These are phyloP conservation scores for Daldinia caldariorum DNA, from an alignment of 495 filamentous ascomycete genomes.

Conservation along the genomic window DNA sequence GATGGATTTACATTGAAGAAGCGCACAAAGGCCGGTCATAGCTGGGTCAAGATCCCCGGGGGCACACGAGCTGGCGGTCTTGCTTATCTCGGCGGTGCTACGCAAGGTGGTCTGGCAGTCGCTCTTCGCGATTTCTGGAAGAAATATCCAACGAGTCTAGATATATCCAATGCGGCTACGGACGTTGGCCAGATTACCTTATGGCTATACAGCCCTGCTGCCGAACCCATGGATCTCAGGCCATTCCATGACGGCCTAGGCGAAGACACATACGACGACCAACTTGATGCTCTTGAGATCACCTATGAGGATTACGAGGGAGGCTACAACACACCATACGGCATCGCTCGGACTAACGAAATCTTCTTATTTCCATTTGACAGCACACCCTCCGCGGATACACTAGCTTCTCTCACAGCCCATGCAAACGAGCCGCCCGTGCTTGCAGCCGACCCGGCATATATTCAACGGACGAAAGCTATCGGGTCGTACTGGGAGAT, in stretches of 20 bases:
- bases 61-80: constrained; percentile 57
- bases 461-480: constrained; percentile 55
- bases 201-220: constrained; percentile 62
- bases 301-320: constrained; percentile 65
- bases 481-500: constrained; percentile 56
- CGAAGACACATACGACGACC: constrained; percentile 56
- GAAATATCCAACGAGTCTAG: constrained; percentile 58
- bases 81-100: constrained; percentile 59
- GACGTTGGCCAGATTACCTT: constrained; percentile 55
- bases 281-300: constrained; percentile 62
- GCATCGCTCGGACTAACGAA: constrained; percentile 60
- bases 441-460: constrained; percentile 50
- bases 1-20: constrained; percentile 64
- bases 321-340: constrained; percentile 58
- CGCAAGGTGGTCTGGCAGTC: constrained; percentile 56
- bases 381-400: constrained; percentile 51
- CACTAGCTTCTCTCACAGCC: constrained; percentile 46
- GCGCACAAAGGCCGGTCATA: constrained; percentile 57
- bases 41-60: constrained; percentile 62
- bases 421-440: constrained; percentile 53
- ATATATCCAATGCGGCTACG: constrained; percentile 52
- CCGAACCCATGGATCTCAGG: constrained; percentile 58
- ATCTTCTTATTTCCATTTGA: constrained; percentile 56
- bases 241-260: constrained; percentile 62
- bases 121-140: constrained; percentile 64